A percentile compares a stretch with the other conserved stretches of the same genome.
phyloP scores from a whole-genome alignment of 1,139 yeast species.

The Candida frijolesensis region DNA sequence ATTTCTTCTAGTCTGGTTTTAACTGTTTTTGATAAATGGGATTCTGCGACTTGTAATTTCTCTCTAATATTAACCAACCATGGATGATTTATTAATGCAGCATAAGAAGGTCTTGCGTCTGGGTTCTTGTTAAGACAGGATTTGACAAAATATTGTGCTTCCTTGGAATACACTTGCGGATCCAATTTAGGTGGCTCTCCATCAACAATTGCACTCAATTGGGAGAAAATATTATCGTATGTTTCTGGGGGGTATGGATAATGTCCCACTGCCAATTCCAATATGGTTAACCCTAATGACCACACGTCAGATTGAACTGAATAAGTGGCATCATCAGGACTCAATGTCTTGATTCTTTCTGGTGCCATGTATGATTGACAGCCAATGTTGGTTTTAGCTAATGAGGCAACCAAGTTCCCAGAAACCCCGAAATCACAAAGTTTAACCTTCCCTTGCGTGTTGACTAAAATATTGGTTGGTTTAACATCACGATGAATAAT shows the following conservation, averaged over 20 bases:
- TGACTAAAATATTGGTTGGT: conserved; percentile 89
- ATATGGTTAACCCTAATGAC: conserved; percentile 87
- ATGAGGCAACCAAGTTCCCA: conserved; percentile 92
- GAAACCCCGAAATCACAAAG: conserved; percentile 96
- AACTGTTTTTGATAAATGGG: conserved; percentile 46
- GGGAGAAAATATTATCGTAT: conserved; percentile 85
- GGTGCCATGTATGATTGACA: conserved; percentile 99
- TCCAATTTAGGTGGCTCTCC: conserved; percentile 87
- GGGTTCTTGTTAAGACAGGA: conserved; percentile 84
- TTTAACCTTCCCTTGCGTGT: conserved; percentile 81
- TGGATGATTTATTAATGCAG: conserved; percentile 72
- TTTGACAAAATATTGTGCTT: conserved; percentile 79
- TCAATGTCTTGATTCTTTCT: conserved; percentile 73
- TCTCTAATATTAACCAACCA: conserved; percentile 66
- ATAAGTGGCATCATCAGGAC: conserved; percentile 73
- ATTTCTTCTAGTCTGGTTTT: conserved; percentile 34
- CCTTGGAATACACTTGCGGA: conserved; percentile 57
- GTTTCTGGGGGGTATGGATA: conserved; percentile 98
- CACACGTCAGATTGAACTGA: conserved; percentile 95
- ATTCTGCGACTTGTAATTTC: conserved; percentile 22
- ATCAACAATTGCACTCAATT: conserved; percentile 92
- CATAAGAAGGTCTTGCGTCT: conserved; percentile 79
- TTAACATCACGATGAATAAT: conserved; percentile 97
- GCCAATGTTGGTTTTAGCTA: conserved; percentile 95
- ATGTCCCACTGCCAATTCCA: conserved; percentile 87